Percentiles rank a stretch among this genome's conserved stretches.
Conservation (phyloP, 495 filamentous ascomycete genomes). For the Chaetomium fimeti region DNA sequence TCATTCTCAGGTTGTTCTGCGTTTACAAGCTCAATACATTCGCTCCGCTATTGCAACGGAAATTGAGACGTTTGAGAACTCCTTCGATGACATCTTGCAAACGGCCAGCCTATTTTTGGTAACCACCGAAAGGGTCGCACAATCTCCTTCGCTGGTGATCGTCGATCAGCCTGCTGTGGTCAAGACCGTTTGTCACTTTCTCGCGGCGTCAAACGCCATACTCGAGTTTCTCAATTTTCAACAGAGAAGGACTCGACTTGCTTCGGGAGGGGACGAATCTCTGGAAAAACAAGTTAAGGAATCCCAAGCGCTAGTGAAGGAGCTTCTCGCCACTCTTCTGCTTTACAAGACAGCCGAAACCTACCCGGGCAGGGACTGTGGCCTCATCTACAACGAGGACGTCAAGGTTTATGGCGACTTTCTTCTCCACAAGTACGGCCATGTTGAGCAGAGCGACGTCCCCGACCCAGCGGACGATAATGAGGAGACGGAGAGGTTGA, state of each 20-base stretch:
- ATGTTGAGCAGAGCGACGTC: slow-evolving; percentile 5
- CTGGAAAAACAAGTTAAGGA: slow-evolving; percentile 21
- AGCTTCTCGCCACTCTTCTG: slow-evolving; percentile 13
- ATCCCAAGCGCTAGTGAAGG: slow-evolving; percentile 14
- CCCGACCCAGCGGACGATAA: slow-evolving; percentile 10
- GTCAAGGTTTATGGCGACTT: slow-evolving; percentile 11
- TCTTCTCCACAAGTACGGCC: slow-evolving; percentile 13
- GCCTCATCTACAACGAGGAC: slow-evolving; percentile 16
- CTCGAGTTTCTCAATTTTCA: slow-evolving; percentile 21
- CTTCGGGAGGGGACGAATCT: slow-evolving; percentile 21
- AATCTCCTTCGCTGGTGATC: slow-evolving; percentile 14
- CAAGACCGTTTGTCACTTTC: slow-evolving; percentile 15
- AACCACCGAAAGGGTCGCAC: slow-evolving; percentile 4
- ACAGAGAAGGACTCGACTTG: slow-evolving; percentile 4
- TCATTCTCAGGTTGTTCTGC: slow-evolving; percentile 4
- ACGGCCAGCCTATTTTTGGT: slow-evolving; percentile 16
- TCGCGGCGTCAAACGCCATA: slow-evolving; percentile 21
- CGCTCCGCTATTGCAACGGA: slow-evolving; percentile 13
- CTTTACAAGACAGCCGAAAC: slow-evolving; percentile 16
- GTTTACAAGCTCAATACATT: slow-evolving; percentile 12
- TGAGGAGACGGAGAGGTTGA: slow-evolving; percentile 3
- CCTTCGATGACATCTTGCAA: slow-evolving; percentile 18
- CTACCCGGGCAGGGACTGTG: slow-evolving; percentile 20
- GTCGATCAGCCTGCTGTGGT: slow-evolving; percentile 14
- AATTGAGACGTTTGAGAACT: slow-evolving; percentile 20